Evolutionary conservation across 768 basidiomycete genomes (phyloP).

Genomic region (Pleurotus djamor): DNA sequence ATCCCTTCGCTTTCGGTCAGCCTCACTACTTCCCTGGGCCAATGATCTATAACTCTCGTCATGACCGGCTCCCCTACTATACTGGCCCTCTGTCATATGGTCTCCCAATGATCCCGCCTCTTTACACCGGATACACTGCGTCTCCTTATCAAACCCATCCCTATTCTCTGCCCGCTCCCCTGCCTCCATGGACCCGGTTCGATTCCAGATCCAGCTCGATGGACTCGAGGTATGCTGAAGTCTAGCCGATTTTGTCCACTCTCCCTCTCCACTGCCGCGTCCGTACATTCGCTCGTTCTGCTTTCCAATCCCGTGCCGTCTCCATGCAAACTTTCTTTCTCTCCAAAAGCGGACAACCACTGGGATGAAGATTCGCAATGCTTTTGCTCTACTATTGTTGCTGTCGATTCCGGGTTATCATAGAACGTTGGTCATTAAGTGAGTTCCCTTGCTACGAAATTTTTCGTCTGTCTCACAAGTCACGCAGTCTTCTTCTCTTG

Average conservation of each 20-base stretch:
- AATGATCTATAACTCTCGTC: not conserved
- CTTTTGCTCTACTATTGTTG: too few relatives aligned
- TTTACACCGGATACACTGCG: not conserved
- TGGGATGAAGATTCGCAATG: too few relatives aligned
- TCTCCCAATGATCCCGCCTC: not conserved
- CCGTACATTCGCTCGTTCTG: too few relatives aligned
- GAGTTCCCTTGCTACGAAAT: too few relatives aligned
- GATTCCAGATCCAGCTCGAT: constrained; percentile 1
- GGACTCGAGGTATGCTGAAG: not conserved
- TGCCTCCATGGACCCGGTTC: not conserved
- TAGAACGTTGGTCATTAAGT: too few relatives aligned
- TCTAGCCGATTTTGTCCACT: not conserved
- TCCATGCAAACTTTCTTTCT: too few relatives aligned
- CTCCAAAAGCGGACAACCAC: too few relatives aligned
- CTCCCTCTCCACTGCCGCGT: too few relatives aligned
- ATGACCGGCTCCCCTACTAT: not conserved
- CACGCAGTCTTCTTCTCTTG: too few relatives aligned
- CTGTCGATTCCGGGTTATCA: too few relatives aligned
- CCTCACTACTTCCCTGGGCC: not conserved
- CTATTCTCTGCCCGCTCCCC: not conserved
- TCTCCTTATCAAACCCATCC: not conserved
- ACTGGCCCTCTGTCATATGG: not conserved
- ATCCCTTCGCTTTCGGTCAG: not conserved
- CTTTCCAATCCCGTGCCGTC: too few relatives aligned
- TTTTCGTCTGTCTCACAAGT: too few relatives aligned